Evolutionary conservation across 345 rosid species (phyloP).

Genomic region (Sisymbrium altissimum): DNA sequence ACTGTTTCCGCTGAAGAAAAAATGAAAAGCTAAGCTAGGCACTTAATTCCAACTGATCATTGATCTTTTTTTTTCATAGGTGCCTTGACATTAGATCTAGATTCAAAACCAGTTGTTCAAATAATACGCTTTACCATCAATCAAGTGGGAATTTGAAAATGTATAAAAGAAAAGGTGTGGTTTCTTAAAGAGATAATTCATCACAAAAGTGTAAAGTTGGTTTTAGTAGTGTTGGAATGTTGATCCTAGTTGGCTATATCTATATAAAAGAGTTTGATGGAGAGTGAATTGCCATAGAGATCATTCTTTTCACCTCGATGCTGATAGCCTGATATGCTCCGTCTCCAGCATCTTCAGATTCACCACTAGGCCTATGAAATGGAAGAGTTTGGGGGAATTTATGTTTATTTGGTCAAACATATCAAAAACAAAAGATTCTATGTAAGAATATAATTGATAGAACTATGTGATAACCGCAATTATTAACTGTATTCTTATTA

Average conservation of each 20-base stretch:
- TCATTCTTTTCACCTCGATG: neutral
- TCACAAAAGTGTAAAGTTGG: constrained; percentile 20
- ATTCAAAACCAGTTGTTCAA: constrained; percentile 8
- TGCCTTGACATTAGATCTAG: constrained; percentile 17
- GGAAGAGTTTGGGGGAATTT: neutral
- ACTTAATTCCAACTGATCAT: neutral
- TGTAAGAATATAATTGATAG: too few relatives aligned
- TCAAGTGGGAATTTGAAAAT: constrained; percentile 12
- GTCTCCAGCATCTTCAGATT: neutral
- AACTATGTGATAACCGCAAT: too few relatives aligned
- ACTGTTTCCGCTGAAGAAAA: neutral
- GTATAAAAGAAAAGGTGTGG: neutral
- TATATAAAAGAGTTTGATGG: neutral
- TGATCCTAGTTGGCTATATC: neutral
- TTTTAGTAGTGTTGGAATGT: neutral
- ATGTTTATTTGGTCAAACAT: neutral
- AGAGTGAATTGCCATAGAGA: neutral
- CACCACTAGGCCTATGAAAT: neutral
- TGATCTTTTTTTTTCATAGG: neutral
- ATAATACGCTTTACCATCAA: constrained; percentile 13
- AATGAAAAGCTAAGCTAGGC: neutral
- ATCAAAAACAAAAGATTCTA: too few relatives aligned
- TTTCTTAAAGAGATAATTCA: neutral
- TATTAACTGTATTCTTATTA: too few relatives aligned
- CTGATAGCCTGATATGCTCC: neutral